These are phyloP conservation scores for Dioscorea dumetorum DNA, from an alignment of 106 monocot species.

Conservation along the genomic window DNA sequence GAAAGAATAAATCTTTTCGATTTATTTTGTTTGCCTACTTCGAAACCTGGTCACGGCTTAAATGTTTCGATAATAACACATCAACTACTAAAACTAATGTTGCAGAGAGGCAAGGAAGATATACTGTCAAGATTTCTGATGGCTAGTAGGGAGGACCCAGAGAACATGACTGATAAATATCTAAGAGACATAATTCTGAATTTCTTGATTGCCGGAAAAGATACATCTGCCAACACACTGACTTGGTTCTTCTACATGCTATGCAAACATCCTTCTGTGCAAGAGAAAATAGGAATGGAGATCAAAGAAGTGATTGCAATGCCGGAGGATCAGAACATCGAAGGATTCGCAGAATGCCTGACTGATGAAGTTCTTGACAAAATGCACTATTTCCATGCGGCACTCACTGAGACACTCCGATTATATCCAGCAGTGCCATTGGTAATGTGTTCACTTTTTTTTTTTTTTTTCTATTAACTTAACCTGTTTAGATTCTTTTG, in stretches of 20 bases:
- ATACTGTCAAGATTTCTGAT: slow-evolving; percentile 13
- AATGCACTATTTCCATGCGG: slow-evolving; percentile 60
- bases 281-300: slow-evolving; percentile 19
- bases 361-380: slow-evolving; percentile 27
- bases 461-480: neutral
- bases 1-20: too few relatives aligned
- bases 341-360: slow-evolving; percentile 15
- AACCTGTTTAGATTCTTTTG: neutral
- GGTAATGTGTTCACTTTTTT: slow-evolving; percentile 4
- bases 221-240: slow-evolving; percentile 19
- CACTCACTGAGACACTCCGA: slow-evolving; percentile 45
- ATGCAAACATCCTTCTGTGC: slow-evolving; percentile 10
- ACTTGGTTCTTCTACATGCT: slow-evolving; percentile 29
- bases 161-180: slow-evolving; percentile 1
- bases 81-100: neutral
- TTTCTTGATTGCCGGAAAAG: slow-evolving; percentile 28
- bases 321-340: neutral
- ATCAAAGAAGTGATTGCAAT: slow-evolving; percentile 1
- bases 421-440: slow-evolving; percentile 48
- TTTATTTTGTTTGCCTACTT: too few relatives aligned
- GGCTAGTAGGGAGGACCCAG: neutral
- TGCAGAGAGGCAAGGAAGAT: slow-evolving; percentile 5
- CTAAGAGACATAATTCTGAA: slow-evolving; percentile 15
- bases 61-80: neutral
- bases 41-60: too few relatives aligned